phyloP scores from a whole-genome alignment of 306 rosid genomes.

The Senna tora region DNA sequence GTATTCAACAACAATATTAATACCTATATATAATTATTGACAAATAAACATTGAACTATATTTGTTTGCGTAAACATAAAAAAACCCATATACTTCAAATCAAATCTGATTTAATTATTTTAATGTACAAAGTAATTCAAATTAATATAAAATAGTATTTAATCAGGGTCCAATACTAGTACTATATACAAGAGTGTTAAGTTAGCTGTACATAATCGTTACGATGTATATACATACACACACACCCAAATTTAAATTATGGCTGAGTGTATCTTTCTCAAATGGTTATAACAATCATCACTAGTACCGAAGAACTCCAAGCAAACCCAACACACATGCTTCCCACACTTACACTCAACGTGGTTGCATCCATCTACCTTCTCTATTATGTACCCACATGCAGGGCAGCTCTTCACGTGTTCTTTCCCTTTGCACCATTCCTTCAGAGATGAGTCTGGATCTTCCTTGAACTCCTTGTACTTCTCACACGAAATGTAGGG shows the following conservation, averaged over 20 bases:
- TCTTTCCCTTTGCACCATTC: constrained; percentile 84
- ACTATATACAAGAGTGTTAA: constrained; percentile 21
- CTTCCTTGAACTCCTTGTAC: constrained; percentile 75
- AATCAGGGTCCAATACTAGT: too few species aligned
- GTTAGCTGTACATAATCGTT: constrained; percentile 38
- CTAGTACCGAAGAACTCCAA: constrained; percentile 58
- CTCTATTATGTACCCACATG: constrained; percentile 73
- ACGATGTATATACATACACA: too few species aligned
- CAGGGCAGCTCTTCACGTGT: constrained; percentile 74
- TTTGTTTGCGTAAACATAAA: too few species aligned
- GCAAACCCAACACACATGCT: constrained; percentile 93
- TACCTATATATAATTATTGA: too few species aligned
- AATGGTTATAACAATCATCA: constrained; percentile 76
- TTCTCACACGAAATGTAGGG: constrained; percentile 75
- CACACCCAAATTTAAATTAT: too few species aligned
- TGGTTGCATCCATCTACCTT: constrained; percentile 95
- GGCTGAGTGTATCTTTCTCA: constrained; percentile 66
- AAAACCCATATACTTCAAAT: too few species aligned
- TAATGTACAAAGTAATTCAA: too few species aligned
- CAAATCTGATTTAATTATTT: too few species aligned
- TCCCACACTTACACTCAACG: constrained; percentile 83
- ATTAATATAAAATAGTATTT: too few species aligned
- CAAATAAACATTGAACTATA: too few species aligned
- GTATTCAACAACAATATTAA: too few species aligned
- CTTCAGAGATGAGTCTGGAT: constrained; percentile 79